These are phyloP conservation scores for Cutaneotrichosporon arboriforme DNA, from an alignment of 1,284 basidiomycete genomes.

Conservation along the genomic window DNA sequence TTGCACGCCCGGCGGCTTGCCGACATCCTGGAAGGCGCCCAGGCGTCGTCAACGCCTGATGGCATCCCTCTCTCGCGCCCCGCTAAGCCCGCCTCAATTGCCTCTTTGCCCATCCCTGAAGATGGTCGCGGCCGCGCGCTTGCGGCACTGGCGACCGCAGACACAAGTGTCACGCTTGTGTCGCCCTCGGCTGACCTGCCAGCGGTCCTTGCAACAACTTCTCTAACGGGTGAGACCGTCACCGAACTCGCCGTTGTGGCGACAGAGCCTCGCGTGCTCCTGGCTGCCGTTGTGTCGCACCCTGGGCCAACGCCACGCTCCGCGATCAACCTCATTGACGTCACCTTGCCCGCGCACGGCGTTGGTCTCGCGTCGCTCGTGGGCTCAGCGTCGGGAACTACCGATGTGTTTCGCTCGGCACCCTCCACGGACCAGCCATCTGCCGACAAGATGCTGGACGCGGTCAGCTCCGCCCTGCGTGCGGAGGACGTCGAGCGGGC, in stretches of 20 bases:
- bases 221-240: constrained; percentile 24
- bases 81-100: constrained; percentile 11
- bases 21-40: constrained; percentile 3
- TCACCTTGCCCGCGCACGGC: constrained; percentile 29
- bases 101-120: constrained; percentile 20
- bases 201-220: constrained; percentile 22
- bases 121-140: constrained; percentile 14
- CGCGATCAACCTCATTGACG: constrained; percentile 35
- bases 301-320: constrained; percentile 21
- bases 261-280: constrained; percentile 14
- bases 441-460: constrained; percentile 9
- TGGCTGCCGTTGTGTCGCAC: constrained; percentile 17
- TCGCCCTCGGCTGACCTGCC: constrained; percentile 26
- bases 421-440: background rate
- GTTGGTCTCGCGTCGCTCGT: constrained; percentile 36
- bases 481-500: constrained; percentile 12
- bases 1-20: constrained; percentile 10
- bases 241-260: constrained; percentile 25
- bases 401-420: constrained; percentile 17
- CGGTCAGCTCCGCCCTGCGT: constrained; percentile 1
- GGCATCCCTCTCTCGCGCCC: constrained; percentile 10
- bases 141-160: constrained; percentile 21
- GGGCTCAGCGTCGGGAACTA: constrained; percentile 25
- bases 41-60: background rate
- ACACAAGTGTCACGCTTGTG: constrained; percentile 30